A percentile compares a stretch with the other conserved stretches of the same genome.
Conservation (phyloP, 2,329 filamentous ascomycete genomes). For the Aspergillus glaucus region DNA sequence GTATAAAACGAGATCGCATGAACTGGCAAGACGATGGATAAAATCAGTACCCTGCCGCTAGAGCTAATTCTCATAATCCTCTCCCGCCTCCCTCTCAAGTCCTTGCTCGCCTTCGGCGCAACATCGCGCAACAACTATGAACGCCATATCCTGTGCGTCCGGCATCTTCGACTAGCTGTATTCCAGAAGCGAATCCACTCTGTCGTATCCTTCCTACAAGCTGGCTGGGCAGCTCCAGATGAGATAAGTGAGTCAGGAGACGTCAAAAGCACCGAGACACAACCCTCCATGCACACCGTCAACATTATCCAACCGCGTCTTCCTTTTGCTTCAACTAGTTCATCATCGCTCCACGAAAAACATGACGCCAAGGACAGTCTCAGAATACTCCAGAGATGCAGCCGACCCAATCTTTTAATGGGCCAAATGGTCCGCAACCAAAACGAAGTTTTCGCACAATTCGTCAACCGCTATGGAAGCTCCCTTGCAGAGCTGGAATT, state of each 20-base stretch:
- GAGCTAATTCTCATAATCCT: conserved; percentile 29
- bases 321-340: not conserved
- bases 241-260: conserved; percentile 2
- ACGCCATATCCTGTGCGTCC: conserved; percentile 23
- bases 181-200: conserved; percentile 29
- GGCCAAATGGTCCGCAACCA: conserved; percentile 19
- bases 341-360: not conserved
- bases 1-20: no score
- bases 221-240: conserved; percentile 17
- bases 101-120: conserved; percentile 25
- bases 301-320: not conserved
- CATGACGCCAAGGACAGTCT: conserved; percentile 1
- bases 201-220: conserved; percentile 24
- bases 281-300: conserved; percentile 12
- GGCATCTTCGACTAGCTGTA: conserved; percentile 25
- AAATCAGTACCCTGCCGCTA: conserved; percentile 20
- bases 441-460: conserved; percentile 18
- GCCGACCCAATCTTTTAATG: conserved; percentile 1
- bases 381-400: conserved; percentile 1
- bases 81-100: conserved; percentile 21
- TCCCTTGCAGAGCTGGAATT: conserved; percentile 25
- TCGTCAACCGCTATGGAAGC: conserved; percentile 19
- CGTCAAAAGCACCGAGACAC: conserved; percentile 5
- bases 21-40: conserved; percentile 2
- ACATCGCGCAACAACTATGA: conserved; percentile 23